Base-by-base conservation (phyloP, 306 rosid species). In the Lathyrus sativus region DNA sequence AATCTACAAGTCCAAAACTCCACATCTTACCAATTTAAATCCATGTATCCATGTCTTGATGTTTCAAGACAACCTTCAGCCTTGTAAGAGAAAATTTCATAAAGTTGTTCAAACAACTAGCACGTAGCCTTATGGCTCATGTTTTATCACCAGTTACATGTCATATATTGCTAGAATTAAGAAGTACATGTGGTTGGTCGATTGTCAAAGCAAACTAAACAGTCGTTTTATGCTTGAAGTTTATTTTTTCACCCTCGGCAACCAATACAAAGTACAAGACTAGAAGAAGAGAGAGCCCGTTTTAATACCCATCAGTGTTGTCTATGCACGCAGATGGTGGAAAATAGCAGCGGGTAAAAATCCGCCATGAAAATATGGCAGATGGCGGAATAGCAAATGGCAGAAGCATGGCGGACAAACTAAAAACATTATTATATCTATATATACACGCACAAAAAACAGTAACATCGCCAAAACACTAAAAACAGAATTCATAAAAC, bases 171-270 rank as follows among this genome's bases (percentile, higher is more conserved):
- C 74, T 69, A 42, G 19, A 37, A 68, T 15, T 51, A 26, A 29
- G 24, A 41, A 60, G 48, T 24, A 54, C 49, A 15, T 10, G 44
- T 43, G 42, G 9, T 68, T 31, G 41, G 46, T 4, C 31, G 41
- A 31, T 62, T 29, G 65, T 17, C 48, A 42, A 31, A 69, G 62
- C 14, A 76, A 70, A 70, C 76, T 44, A 62, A 28, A 45, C 11
- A 12, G 65, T 11, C 39, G 10, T 8, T 31, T 19, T 45, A 35
- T 18, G 50, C 66, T 55, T 9, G 48, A 46, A 45, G 31, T 19
- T 22, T 57, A 4, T 49, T 46, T 26, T 59, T 54, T 63, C 60
- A 42, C 29, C 53, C 45, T 33, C 66, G 42, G 12, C 35, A 35
- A 55, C 13, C 3, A 5, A 53, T 51, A 24, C 37, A 15, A 62